Evolutionary conservation across 306 rosid genomes (phyloP).

Genomic region (Astragalus membranaceus): DNA sequence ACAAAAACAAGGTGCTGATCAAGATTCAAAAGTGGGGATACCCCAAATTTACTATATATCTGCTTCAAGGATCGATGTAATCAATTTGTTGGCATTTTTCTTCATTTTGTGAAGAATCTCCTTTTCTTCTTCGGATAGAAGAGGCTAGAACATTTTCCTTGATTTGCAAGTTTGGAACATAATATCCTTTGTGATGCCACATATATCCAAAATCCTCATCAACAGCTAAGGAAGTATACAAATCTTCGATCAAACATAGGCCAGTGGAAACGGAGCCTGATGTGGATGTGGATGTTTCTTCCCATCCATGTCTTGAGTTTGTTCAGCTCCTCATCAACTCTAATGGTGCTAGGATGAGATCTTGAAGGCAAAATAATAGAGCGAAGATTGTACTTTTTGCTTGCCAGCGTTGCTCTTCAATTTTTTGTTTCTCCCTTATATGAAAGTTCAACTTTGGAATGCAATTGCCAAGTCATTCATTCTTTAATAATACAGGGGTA

Average conservation of each 20-base stretch:
- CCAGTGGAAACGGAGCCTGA: neutral
- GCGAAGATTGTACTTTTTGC: neutral
- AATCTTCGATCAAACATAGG: neutral
- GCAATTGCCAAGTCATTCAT: no score
- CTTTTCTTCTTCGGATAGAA: neutral
- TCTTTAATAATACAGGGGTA: no score
- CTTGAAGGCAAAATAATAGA: neutral
- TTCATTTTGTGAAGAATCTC: neutral
- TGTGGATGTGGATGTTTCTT: neutral
- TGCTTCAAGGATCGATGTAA: neutral
- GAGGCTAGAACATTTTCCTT: neutral
- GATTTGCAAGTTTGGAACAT: neutral
- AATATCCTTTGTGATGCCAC: neutral
- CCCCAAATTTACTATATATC: neutral
- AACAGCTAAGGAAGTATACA: neutral
- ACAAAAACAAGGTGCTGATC: neutral
- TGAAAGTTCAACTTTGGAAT: neutral
- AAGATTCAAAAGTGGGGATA: neutral
- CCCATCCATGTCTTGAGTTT: slow-evolving; percentile 2
- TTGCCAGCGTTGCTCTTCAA: neutral
- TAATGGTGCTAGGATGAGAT: slow-evolving; percentile 3
- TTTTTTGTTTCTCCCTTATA: neutral
- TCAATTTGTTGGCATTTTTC: neutral
- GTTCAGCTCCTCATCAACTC: neutral
- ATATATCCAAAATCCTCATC: neutral